Base-by-base conservation (phyloP, 83 land plant species). In the Thuja plicata region DNA sequence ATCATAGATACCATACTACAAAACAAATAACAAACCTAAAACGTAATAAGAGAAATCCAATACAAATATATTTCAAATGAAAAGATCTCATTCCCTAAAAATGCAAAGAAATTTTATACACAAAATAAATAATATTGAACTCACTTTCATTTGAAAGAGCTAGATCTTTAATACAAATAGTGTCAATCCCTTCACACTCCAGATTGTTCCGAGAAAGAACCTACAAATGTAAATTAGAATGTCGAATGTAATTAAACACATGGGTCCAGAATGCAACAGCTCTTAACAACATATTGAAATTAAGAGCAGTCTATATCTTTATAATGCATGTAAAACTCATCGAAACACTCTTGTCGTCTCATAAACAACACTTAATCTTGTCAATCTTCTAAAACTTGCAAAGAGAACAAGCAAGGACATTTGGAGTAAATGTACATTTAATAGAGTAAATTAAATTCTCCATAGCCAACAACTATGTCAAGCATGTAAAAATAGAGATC, bases 91-190 rank as follows among this genome's bases (percentile, higher is more conserved):
- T 66, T 81, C 13, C 32, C 41, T 27, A 81, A 41, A 81, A 45
- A 24, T 21, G 3, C 24, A 81, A 81, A 27, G n/a, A 21, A 30
- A 30, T 27, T 48, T 84, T 32, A 84, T 11, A 30, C 32, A 45
- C 57, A 45, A 48, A 43, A 81, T 46, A 48, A 46, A 41, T 9
- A 54, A 83, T 21, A 54, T 45, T 46, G 37, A 27, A 91, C 94
- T 74, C 89, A 96, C 98, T 94, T 89, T 96, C 98, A 90, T 87
- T 92, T 54, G 97, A 92, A 52, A 96, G 91, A 46, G 93, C 86
- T 88, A 95, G 95, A 50, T 97, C 96, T 88, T 93, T 97, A 40
- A 96, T 93, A 88, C 94, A 92, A 76, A 96, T 89, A 41, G 90
- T 90, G 17, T 94, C 92, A 55, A 96, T 91, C 27, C 92, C 98